Evolutionary conservation across 345 rosid species (phyloP), one percentile per base, ranked within the genome.

Genomic region (Citrus trifoliata): DNA sequence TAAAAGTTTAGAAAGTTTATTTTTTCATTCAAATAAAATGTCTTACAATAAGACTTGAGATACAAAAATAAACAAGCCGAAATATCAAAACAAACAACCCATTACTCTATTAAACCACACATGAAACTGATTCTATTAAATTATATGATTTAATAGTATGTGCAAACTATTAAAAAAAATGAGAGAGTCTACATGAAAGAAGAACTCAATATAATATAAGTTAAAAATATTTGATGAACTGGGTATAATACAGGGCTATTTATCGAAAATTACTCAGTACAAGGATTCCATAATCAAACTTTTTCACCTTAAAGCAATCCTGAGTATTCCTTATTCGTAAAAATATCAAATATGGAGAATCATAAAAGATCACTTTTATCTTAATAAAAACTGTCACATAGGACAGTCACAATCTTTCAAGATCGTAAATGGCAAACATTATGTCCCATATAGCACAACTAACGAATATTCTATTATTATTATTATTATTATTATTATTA

Each of bases 171-270:
- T 7, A 0, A 38, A 46, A 12, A 12, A 46, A 46, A 46, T 3
- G 0, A 46, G 3, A 0, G 18, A 46, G 0, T 3, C 0, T 10
- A 46, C 18, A 13, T 13, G 1, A 46, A 3, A 46, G 1, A 12
- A 46, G 0, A 12, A 13, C 5, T 12, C 1, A 3, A 10, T 18
- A 18, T 53, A 53, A 53, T 0, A 53, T 53, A 53, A 53, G 2
- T 5, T 18, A 18, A 2, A 53, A 6, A 3, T 53, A 53, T 53
- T 53, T 4, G 58, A 53, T 4, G 58, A 53, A 18, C 2, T 5
- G 0, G 1, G 22, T 18, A 16, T 53, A 51, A 51, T 0, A 1
- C 21, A 4, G 0, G 56, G 22, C 22, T 51, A 1, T 16, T 16
- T 51, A 18, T 51, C 56, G 5, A 51, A 51, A 51, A 51, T 18